phyloP scores from a whole-genome alignment of 805 yeast genomes.

The Candida gorgasii region DNA sequence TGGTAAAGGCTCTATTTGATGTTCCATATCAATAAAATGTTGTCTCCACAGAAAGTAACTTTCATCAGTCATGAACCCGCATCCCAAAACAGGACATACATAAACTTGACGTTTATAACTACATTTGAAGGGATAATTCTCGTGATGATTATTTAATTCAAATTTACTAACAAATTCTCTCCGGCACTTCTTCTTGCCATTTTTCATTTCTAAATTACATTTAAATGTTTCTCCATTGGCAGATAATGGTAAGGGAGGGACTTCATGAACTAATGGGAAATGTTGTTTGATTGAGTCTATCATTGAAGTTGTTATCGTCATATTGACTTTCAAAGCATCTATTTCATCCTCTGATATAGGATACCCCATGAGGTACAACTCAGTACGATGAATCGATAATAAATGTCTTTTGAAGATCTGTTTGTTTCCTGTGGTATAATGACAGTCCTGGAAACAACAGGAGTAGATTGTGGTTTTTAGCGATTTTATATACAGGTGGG shows the following conservation, averaged over 20 bases:
- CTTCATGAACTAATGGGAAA: slow-evolving; percentile 24
- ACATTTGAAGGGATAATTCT: slow-evolving; percentile 20
- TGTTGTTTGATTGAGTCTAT: slow-evolving; percentile 10
- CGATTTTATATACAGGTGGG: slow-evolving; percentile 11
- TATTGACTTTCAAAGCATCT: neutral
- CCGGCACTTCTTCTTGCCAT: slow-evolving; percentile 13
- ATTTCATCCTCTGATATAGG: slow-evolving; percentile 20
- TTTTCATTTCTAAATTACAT: slow-evolving; percentile 14
- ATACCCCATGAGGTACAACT: slow-evolving; percentile 25
- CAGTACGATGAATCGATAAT: slow-evolving; percentile 21
- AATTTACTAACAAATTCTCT: slow-evolving; percentile 16
- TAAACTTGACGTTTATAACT: slow-evolving; percentile 32
- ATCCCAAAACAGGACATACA: slow-evolving; percentile 41
- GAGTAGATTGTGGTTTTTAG: slow-evolving; percentile 15
- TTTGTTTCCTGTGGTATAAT: slow-evolving; percentile 31
- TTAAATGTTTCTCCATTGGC: slow-evolving; percentile 19
- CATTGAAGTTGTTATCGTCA: slow-evolving; percentile 11
- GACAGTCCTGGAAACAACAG: slow-evolving; percentile 28
- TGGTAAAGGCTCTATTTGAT: slow-evolving; percentile 14
- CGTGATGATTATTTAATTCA: slow-evolving; percentile 23
- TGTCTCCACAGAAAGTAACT: slow-evolving; percentile 29
- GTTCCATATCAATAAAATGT: slow-evolving; percentile 25
- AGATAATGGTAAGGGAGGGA: slow-evolving; percentile 26
- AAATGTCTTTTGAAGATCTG: slow-evolving; percentile 26
- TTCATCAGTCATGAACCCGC: slow-evolving; percentile 39